Evolutionary conservation across 495 filamentous ascomycete genomes (phyloP).

Genomic region (Apiosordaria backusii): DNA sequence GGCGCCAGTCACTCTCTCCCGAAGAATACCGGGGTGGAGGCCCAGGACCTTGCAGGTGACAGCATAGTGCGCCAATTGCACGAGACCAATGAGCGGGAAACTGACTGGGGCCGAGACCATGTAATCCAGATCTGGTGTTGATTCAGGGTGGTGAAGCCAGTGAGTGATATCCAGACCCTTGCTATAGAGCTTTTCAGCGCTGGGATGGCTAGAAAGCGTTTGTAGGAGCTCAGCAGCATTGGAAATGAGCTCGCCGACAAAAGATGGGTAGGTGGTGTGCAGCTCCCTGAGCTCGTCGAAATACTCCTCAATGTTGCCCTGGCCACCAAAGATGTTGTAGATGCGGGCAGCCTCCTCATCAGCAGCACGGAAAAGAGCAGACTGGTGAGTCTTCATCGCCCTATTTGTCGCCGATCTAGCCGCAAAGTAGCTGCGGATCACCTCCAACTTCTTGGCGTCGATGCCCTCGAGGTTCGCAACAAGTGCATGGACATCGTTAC

Average conservation of each 20-base stretch:
- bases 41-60: slow-evolving; percentile 90
- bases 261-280: slow-evolving; percentile 83
- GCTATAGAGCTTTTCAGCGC: slow-evolving; percentile 88
- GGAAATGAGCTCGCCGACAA: slow-evolving; percentile 78
- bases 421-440: slow-evolving; percentile 84
- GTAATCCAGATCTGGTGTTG: slow-evolving; percentile 92
- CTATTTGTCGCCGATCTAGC: slow-evolving; percentile 79
- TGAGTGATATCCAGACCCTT: slow-evolving; percentile 91
- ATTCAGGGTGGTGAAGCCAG: slow-evolving; percentile 83
- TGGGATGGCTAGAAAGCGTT: slow-evolving; percentile 75
- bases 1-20: slow-evolving; percentile 76
- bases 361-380: slow-evolving; percentile 85
- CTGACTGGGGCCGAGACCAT: slow-evolving; percentile 96
- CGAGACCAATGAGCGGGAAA: slow-evolving; percentile 91
- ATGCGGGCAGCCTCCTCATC: slow-evolving; percentile 72
- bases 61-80: slow-evolving; percentile 89
- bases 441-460: slow-evolving; percentile 78
- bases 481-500: slow-evolving; percentile 93
- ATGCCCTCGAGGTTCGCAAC: slow-evolving; percentile 83
- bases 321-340: slow-evolving; percentile 95
- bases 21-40: slow-evolving; percentile 76
- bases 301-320: slow-evolving; percentile 99
- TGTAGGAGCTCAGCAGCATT: slow-evolving; percentile 79
- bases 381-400: slow-evolving; percentile 82
- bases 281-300: slow-evolving; percentile 94